Base-by-base conservation (phyloP, 371 early-diverging fungal species). In the Lichtheimia hyalospora region DNA sequence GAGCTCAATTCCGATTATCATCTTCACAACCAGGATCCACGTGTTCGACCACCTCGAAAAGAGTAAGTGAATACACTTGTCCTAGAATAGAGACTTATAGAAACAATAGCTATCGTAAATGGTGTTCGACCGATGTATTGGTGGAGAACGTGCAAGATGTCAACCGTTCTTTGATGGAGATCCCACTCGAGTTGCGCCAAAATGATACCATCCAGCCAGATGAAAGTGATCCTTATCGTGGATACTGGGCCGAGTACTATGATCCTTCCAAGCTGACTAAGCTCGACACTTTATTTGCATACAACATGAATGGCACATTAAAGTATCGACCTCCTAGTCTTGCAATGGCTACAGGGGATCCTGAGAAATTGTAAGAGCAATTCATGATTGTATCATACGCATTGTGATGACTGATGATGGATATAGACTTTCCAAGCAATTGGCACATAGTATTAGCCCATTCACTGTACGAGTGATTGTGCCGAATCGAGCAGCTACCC, bases 181-280 rank as follows among this genome's bases (percentile, higher is more conserved):
- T 75, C n/a, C 73, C 81, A 1, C 16, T 44, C 8, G 59, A 59
- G 21, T 64, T 71, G n/a, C 70, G 61, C 6, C 53, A 54, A 49
- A 66, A 75, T 27, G 69, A 71, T 6, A 39, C 28, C 0, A 4
- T 34, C 10, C 49, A 73, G 34, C 74, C 70, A 5, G 69, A 79
- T 50, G 73, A 71, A 27, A 61, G 71, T 34, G 75, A 81, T 61
- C 69, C 67, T 0, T 74, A 54, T 67, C 72, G 67, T 61, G 84
- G 83, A 14, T 90, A 90, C 57, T 92, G 91, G 91, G 77, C 80
- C 2, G 93, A 93, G 60, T 91, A 91, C 63, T 93, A 93, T 68
- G 76, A 83, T 13, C 92, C 92, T 13, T 74, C 81, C 23, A 69
- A 83, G 41, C 84, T 89, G 52, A 93, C 95, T 0, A 84, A 89